phyloP scores from a whole-genome alignment of 2,329 filamentous ascomycete genomes.

The Phaeophleospora eucalypticola region DNA sequence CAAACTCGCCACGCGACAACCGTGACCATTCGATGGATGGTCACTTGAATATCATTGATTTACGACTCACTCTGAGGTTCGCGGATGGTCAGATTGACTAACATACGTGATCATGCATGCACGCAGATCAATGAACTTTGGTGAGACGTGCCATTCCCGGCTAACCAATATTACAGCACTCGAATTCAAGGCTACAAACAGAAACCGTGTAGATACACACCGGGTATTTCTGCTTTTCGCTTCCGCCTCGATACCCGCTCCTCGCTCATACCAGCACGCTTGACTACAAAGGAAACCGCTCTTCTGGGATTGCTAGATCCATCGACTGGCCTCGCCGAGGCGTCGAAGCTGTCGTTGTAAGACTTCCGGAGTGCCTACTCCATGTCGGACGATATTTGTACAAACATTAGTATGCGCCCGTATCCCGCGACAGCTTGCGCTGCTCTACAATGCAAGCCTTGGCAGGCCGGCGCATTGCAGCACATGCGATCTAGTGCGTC shows the following conservation, averaged over 20 bases:
- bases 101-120: too few relatives aligned
- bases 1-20: too few relatives aligned
- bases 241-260: constrained; percentile 11
- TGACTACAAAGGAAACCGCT: constrained; percentile 15
- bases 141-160: too few relatives aligned
- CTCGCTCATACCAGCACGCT: constrained; percentile 10
- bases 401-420: neutral
- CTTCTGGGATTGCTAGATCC: constrained; percentile 3
- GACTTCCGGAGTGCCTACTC: neutral
- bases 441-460: neutral
- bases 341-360: constrained; percentile 5
- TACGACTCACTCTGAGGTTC: too few relatives aligned
- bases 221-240: constrained; percentile 24
- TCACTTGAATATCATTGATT: too few relatives aligned
- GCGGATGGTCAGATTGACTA: too few relatives aligned
- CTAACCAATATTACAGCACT: constrained; percentile 15
- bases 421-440: neutral
- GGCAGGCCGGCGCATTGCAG: neutral
- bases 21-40: too few relatives aligned
- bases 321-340: neutral
- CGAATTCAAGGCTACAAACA: constrained; percentile 12
- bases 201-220: constrained; percentile 19
- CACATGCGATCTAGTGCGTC: constrained; percentile 15
- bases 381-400: neutral
- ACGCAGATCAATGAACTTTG: too few relatives aligned